Evolutionary conservation across 352 stramenopile genomes (phyloP).

Genomic region (Peronospora tabacina): DNA sequence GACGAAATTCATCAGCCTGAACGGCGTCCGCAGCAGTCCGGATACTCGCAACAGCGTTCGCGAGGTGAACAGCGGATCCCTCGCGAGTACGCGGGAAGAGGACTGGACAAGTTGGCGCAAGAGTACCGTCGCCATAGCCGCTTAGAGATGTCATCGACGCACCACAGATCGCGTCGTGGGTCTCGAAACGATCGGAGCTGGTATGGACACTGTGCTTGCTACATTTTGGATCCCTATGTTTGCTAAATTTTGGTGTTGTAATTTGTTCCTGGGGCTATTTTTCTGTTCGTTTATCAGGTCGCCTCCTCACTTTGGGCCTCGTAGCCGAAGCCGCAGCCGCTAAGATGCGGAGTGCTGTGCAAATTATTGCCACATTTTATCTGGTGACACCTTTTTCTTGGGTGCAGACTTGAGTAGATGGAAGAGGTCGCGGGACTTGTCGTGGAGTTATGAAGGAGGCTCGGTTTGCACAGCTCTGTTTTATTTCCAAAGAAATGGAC

Average conservation of each 20-base stretch:
- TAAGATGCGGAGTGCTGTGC: slow-evolving; percentile 10
- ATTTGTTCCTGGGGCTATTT: not conserved
- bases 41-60: slow-evolving; percentile 16
- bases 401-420: slow-evolving; percentile 5
- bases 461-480: slow-evolving; percentile 14
- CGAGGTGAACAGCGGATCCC: slow-evolving; percentile 18
- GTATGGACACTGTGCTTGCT: slow-evolving; percentile 11
- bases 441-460: slow-evolving; percentile 12
- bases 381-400: slow-evolving; percentile 2
- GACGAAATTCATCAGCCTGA: slow-evolving; percentile 18
- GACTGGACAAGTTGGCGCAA: slow-evolving; percentile 18
- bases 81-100: slow-evolving; percentile 18
- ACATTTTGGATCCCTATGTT: not conserved
- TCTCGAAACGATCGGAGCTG: slow-evolving; percentile 25
- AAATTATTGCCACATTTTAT: not conserved
- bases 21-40: slow-evolving; percentile 9
- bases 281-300: slow-evolving; percentile 15
- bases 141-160: slow-evolving; percentile 21
- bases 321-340: slow-evolving; percentile 28
- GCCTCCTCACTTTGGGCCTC: slow-evolving; percentile 17
- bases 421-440: slow-evolving; percentile 9
- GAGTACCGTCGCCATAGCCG: slow-evolving; percentile 25
- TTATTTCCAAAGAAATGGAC: slow-evolving; percentile 26
- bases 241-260: slow-evolving; percentile 4
- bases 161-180: slow-evolving; percentile 22